Conservation (phyloP, 169 alveolate genomes). For the Sarcocystis neurona region DNA sequence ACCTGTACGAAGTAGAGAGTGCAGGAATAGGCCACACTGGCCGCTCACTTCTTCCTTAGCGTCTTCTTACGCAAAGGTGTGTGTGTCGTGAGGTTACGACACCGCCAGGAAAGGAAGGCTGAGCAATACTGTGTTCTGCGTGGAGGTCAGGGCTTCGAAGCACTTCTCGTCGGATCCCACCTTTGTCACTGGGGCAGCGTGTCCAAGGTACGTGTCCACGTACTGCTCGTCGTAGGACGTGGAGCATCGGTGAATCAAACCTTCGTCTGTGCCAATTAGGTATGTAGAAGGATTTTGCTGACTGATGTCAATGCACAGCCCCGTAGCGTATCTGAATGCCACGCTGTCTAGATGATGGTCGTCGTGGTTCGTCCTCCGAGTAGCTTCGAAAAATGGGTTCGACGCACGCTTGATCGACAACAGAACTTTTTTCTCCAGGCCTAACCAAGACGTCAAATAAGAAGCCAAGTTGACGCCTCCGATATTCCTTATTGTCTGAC, state of each 20-base stretch:
- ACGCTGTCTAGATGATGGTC: conserved; percentile 59
- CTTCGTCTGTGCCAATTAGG: conserved; percentile 90
- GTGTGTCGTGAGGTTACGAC: background rate
- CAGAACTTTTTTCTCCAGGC: conserved; percentile 59
- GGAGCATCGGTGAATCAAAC: conserved; percentile 89
- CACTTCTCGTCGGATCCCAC: conserved; percentile 65
- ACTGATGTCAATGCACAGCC: conserved; percentile 88
- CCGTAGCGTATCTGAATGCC: conserved; percentile 86
- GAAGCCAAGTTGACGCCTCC: background rate
- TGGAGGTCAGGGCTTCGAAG: background rate
- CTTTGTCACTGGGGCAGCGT: conserved; percentile 90
- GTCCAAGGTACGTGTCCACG: conserved; percentile 89
- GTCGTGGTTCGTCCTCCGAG: conserved; percentile 31
- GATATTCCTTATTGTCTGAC: background rate
- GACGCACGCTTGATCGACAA: conserved; percentile 67
- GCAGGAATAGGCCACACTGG: background rate
- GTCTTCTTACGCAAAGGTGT: background rate
- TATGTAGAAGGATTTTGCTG: conserved; percentile 81
- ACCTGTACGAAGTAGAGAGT: conserved; percentile 13
- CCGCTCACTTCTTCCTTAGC: background rate
- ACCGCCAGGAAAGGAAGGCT: background rate
- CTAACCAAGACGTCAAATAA: background rate
- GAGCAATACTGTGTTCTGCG: background rate
- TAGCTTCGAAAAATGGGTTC: conserved; percentile 54
- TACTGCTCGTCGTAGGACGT: conserved; percentile 88